These are phyloP conservation scores for Vanderwaltozyma yarrowii DNA, from an alignment of 805 yeast genomes.

Conservation along the genomic window DNA sequence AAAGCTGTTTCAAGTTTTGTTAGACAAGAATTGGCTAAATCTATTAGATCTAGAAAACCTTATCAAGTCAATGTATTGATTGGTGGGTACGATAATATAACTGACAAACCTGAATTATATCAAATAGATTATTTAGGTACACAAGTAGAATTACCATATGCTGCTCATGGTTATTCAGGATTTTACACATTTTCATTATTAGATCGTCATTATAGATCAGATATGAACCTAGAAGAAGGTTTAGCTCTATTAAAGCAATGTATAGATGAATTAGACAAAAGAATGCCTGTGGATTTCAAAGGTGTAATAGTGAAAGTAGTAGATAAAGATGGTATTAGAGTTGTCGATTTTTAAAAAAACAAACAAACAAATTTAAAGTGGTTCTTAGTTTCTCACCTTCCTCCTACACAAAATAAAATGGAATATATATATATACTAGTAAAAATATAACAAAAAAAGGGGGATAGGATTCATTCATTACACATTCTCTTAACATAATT, in stretches of 20 bases:
- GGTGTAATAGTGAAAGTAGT: slow-evolving; percentile 66
- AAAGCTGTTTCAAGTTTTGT: slow-evolving; percentile 81
- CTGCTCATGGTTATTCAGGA: slow-evolving; percentile 98
- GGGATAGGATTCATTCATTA: too few relatives aligned
- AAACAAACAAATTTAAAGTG: too few relatives aligned
- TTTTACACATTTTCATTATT: slow-evolving; percentile 83
- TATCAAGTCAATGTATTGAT: slow-evolving; percentile 86
- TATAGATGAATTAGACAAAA: slow-evolving; percentile 62
- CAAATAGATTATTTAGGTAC: slow-evolving; percentile 96
- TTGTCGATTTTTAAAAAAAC: slow-evolving; percentile 18
- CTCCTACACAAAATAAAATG: neutral
- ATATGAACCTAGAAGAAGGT: slow-evolving; percentile 70
- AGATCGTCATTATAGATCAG: slow-evolving; percentile 80
- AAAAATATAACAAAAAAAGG: too few relatives aligned
- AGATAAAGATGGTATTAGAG: slow-evolving; percentile 49
- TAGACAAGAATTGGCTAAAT: slow-evolving; percentile 77
- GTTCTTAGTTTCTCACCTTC: neutral
- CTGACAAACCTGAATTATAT: slow-evolving; percentile 54
- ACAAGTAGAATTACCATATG: slow-evolving; percentile 82
- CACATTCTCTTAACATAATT: too few relatives aligned
- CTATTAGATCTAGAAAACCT: slow-evolving; percentile 89
- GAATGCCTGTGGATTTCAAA: slow-evolving; percentile 79
- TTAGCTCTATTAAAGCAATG: slow-evolving; percentile 62
- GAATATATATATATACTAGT: too few relatives aligned
- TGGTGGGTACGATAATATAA: slow-evolving; percentile 67